These are phyloP conservation scores for Rubia tinctorum DNA, from an alignment of 305 asterid species.

Conservation along the genomic window DNA sequence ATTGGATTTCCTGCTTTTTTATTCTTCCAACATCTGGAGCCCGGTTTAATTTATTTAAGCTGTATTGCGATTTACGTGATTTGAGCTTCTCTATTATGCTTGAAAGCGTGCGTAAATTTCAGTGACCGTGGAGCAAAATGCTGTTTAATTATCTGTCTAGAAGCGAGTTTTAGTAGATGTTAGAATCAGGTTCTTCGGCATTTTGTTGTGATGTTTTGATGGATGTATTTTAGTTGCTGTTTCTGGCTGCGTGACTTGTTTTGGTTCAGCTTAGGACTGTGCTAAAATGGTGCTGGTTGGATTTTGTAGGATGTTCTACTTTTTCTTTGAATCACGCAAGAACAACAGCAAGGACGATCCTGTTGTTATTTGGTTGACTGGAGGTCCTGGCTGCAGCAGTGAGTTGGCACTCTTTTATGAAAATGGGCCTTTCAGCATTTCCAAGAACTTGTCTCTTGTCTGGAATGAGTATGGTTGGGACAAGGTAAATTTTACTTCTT, in stretches of 20 bases:
- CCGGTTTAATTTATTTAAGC: not conserved
- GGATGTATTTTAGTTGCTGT: not conserved
- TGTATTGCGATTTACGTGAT: not conserved
- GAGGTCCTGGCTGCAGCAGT: conserved; percentile 99
- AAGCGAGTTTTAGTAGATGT: not conserved
- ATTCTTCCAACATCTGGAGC: not conserved
- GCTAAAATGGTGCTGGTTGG: conserved; percentile 17
- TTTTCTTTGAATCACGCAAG: conserved; percentile 86
- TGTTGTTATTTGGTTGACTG: conserved; percentile 97
- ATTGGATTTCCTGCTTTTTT: not conserved
- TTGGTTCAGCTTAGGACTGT: conserved; percentile 11
- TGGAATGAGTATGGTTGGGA: conserved; percentile 95
- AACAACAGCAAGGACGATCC: conserved; percentile 74
- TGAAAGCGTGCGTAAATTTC: not conserved
- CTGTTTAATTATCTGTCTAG: not conserved
- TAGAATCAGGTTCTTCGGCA: not conserved
- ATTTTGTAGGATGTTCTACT: conserved; percentile 93
- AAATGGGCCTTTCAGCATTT: conserved; percentile 82
- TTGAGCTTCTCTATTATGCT: not conserved
- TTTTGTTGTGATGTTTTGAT: not conserved
- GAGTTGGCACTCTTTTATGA: conserved; percentile 98
- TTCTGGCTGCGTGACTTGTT: not conserved
- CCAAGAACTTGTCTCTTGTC: conserved; percentile 70
- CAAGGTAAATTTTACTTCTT: conserved; percentile 43
- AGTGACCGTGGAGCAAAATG: not conserved